phyloP scores from a whole-genome alignment of 139 green algal genomes.

The Tetratostichococcus sp. region DNA sequence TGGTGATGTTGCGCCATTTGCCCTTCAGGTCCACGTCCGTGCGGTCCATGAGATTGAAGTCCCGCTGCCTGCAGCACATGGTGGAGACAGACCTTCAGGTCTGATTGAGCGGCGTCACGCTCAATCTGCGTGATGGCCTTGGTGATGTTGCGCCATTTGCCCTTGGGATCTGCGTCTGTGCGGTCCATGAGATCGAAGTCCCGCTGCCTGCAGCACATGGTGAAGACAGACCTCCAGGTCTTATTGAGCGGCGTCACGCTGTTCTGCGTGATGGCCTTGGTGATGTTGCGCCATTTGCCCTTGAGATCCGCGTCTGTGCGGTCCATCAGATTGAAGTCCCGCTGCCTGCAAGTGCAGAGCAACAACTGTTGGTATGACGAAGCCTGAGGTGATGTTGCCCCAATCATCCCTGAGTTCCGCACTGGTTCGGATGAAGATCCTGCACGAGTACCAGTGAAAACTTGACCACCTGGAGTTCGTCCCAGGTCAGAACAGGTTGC shows the following conservation, averaged over 20 bases:
- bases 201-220: neutral
- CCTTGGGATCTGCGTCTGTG: neutral
- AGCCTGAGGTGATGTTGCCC: neutral
- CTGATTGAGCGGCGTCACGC: too few relatives aligned
- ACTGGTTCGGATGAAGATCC: neutral
- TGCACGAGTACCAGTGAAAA: too few relatives aligned
- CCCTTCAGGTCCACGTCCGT: neutral
- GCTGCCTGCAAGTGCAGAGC: neutral
- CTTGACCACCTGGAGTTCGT: too few relatives aligned
- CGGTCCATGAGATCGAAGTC: neutral
- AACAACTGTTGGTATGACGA: too few relatives aligned
- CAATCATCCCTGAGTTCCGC: neutral
- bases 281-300: neutral
- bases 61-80: neutral
- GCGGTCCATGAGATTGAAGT: neutral
- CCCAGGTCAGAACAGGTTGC: too few relatives aligned
- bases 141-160: neutral
- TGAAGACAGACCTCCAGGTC: too few relatives aligned
- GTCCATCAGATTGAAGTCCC: neutral
- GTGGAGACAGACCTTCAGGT: too few relatives aligned
- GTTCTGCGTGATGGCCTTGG: neutral
- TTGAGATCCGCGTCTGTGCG: neutral
- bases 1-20: constrained; percentile 1
- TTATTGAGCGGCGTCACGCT: neutral
- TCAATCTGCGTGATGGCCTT: neutral